Evolutionary conservation across 1,284 basidiomycete species (phyloP), one percentile per base, ranked within the genome.

Genomic region (Xerocomus amazonicus): DNA sequence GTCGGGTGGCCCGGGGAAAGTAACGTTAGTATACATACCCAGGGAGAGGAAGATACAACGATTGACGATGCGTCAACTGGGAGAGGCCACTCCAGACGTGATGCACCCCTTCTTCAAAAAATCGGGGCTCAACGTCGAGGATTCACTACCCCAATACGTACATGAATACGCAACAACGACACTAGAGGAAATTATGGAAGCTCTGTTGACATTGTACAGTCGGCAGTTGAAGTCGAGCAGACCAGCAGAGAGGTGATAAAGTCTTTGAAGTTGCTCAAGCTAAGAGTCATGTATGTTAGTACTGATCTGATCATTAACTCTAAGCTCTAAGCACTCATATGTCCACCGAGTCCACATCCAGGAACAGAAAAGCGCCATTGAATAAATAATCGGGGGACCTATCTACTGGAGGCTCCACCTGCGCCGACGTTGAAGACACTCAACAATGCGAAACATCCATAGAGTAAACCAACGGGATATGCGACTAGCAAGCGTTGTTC

Each of bases 401-500:
- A 66, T 61, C 65, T 66, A 54, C 63, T 53, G 33, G 63, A 45
- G 34, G 59, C 44, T 28, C 60, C 58, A 36, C 55, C 49, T 34
- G 68, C 71, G 32, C 73, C 75, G 34, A 74, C 84, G 59, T 81
- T 85, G 69, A 91, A 91, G 48, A 91, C 84, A 66, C 89, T 93
- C 50, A 96, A 78, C 39, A 96, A 71, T 9, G 91, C 92, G 65
- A 96, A 96, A 70, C 91, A 95, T 23, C 91, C 92, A 59, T 95
- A 97, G 38, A 97, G 73, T 47, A 97, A 72, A 40, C 90, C 92
- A 47, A 97, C 84, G 13, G 94, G 94, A 69, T 97, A 97, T 56
- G 93, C 94, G 36, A 97, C 93, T 17, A 97, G 80, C 39, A 97
- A 73, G 42, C 93, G 80, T 67, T 97, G 94, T 56, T 93, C 88